phyloP scores from a whole-genome alignment of 345 rosid genomes.

The Gossypium mustelinum region DNA sequence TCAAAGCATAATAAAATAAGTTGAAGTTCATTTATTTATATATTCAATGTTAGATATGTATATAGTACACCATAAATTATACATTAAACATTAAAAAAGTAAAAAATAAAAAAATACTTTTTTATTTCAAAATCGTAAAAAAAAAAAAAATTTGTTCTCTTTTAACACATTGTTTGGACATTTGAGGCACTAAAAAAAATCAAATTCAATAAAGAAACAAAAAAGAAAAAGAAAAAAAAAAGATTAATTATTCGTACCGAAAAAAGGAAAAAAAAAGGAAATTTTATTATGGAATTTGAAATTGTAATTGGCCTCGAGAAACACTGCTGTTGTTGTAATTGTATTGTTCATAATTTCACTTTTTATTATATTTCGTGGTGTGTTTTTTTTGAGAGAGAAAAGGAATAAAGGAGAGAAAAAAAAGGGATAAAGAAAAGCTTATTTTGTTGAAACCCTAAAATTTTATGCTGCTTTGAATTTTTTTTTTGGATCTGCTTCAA shows the following conservation, averaged over 20 bases:
- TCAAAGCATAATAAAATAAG: too few species aligned
- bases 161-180: not conserved
- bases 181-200: not conserved
- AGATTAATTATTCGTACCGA: not conserved
- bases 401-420: not conserved
- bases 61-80: too few species aligned
- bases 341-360: constrained; percentile 29
- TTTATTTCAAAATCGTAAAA: not conserved
- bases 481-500: constrained; percentile 20
- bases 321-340: constrained; percentile 5
- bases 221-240: not conserved
- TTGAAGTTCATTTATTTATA: too few species aligned
- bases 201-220: not conserved
- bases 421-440: constrained; percentile 12
- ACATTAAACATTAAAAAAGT: too few species aligned
- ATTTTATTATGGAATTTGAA: constrained; percentile 22
- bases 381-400: not conserved
- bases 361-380: constrained; percentile 26
- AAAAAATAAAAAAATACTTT: not conserved
- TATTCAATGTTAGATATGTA: too few species aligned
- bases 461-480: constrained; percentile 10
- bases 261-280: not conserved
- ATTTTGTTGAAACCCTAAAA: constrained; percentile 27
- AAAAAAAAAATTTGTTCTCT: not conserved
- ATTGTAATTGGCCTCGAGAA: constrained; percentile 26